Evolutionary conservation across 2,329 filamentous ascomycete genomes (phyloP).

Genomic region (Phialocephala subalpina): DNA sequence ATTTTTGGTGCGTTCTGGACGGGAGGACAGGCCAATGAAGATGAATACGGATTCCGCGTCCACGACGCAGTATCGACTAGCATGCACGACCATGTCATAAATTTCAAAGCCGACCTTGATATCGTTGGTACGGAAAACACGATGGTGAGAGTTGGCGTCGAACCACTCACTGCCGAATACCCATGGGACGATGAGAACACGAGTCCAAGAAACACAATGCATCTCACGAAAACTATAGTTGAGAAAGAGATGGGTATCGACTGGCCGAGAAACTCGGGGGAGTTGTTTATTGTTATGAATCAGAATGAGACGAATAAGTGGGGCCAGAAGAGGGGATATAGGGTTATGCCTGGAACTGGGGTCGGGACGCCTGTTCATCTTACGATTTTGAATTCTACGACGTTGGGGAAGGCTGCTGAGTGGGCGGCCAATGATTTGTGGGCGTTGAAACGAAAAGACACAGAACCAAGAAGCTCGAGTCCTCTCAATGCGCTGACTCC

Average conservation of each 20-base stretch:
- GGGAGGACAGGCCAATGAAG: constrained; percentile 45
- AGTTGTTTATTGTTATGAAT: constrained; percentile 60
- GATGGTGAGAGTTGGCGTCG: constrained; percentile 41
- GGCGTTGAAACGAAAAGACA: constrained; percentile 59
- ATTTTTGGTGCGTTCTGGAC: constrained; percentile 56
- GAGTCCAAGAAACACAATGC: constrained; percentile 59
- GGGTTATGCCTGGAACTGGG: constrained; percentile 51
- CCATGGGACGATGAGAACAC: constrained; percentile 55
- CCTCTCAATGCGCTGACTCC: constrained; percentile 55
- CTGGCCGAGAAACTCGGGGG: constrained; percentile 56
- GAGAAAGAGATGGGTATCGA: constrained; percentile 52
- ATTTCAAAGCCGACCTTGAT: constrained; percentile 63
- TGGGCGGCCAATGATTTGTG: constrained; percentile 61
- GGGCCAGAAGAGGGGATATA: constrained; percentile 61
- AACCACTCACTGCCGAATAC: constrained; percentile 46
- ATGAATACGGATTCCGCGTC: constrained; percentile 58
- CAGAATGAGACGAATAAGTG: constrained; percentile 55
- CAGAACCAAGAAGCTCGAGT: constrained; percentile 55
- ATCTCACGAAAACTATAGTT: constrained; percentile 52
- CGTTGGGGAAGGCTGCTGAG: constrained; percentile 52
- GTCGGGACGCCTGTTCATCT: constrained; percentile 49
- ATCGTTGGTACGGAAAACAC: constrained; percentile 57
- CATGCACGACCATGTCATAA: constrained; percentile 64
- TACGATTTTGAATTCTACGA: constrained; percentile 57
- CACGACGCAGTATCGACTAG: constrained; percentile 56